These are phyloP conservation scores for Daedaleopsis sinensis DNA, from an alignment of 768 basidiomycete species.

Conservation along the genomic window DNA sequence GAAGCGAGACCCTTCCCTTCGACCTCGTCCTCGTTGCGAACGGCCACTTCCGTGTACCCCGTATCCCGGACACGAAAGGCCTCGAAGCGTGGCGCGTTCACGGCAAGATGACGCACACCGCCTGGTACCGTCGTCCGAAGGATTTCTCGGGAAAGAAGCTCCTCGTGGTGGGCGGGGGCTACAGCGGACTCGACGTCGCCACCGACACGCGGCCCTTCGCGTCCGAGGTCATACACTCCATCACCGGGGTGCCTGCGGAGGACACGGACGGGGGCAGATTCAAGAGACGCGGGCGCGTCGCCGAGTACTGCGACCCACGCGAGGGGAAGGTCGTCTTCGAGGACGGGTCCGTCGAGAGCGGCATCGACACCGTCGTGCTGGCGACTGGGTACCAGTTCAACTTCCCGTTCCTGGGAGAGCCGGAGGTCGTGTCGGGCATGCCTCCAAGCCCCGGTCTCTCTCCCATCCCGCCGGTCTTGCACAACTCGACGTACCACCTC, in stretches of 20 bases:
- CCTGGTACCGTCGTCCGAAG: constrained; percentile 63
- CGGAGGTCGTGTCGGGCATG: constrained; percentile 37
- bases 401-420: constrained; percentile 63
- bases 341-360: constrained; percentile 56
- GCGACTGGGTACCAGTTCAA: constrained; percentile 76
- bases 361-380: constrained; percentile 66
- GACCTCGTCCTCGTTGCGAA: constrained; percentile 75
- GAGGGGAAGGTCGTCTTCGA: constrained; percentile 57
- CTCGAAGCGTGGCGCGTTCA: constrained; percentile 56
- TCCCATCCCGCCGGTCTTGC: constrained; percentile 52
- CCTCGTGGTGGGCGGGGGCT: constrained; percentile 51
- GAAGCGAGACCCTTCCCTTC: constrained; percentile 42
- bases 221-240: constrained; percentile 57
- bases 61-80: constrained; percentile 65
- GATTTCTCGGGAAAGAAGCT: constrained; percentile 37
- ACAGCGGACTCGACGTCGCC: constrained; percentile 71
- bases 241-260: constrained; percentile 35
- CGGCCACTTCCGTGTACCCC: constrained; percentile 72
- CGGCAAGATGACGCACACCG: constrained; percentile 62
- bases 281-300: constrained; percentile 43
- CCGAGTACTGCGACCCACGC: constrained; percentile 40
- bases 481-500: constrained; percentile 67
- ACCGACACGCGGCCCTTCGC: constrained; percentile 54
- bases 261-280: constrained; percentile 26
- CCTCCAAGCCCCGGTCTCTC: constrained; percentile 44